These are phyloP conservation scores for Lactifluus echinatus DNA, from an alignment of 768 basidiomycete genomes.

Conservation along the genomic window DNA sequence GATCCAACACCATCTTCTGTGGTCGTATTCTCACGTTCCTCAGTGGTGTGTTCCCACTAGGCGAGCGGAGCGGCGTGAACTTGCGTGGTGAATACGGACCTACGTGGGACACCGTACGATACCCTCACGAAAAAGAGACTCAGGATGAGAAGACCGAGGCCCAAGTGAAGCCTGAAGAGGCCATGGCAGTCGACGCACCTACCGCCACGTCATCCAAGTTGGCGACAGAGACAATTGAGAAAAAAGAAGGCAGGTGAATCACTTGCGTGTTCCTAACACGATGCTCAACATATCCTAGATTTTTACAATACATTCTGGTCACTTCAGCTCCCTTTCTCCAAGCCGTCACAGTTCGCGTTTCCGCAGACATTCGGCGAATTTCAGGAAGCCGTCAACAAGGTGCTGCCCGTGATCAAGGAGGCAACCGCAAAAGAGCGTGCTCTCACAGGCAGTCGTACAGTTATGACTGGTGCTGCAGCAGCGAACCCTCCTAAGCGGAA, in stretches of 20 bases:
- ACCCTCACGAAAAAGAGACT: constrained; percentile 28
- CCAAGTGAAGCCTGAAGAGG: constrained; percentile 32
- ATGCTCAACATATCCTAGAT: constrained; percentile 33
- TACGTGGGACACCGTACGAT: constrained; percentile 59
- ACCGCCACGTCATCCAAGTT: constrained; percentile 9
- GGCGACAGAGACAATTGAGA: constrained; percentile 35
- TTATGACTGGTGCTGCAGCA: constrained; percentile 23
- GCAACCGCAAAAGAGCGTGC: constrained; percentile 83
- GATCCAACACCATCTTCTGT: constrained; percentile 76
- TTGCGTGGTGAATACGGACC: constrained; percentile 81
- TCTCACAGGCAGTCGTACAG: constrained; percentile 68
- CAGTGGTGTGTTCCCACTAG: constrained; percentile 76
- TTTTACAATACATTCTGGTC: constrained; percentile 90
- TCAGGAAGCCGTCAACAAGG: constrained; percentile 58
- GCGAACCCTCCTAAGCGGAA: constrained; percentile 50
- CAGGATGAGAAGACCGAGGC: constrained; percentile 26
- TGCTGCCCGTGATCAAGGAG: constrained; percentile 73
- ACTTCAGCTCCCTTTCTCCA: constrained; percentile 76
- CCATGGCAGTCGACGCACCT: constrained; percentile 55
- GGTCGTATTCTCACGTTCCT: constrained; percentile 85
- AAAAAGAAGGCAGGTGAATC: constrained; percentile 48
- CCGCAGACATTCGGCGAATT: constrained; percentile 53
- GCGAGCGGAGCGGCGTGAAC: constrained; percentile 88
- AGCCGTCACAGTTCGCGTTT: constrained; percentile 59
- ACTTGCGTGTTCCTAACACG: background rate